Evolutionary conservation across 1,284 basidiomycete species (phyloP).

Genomic region (Cryptococcus sp.): DNA sequence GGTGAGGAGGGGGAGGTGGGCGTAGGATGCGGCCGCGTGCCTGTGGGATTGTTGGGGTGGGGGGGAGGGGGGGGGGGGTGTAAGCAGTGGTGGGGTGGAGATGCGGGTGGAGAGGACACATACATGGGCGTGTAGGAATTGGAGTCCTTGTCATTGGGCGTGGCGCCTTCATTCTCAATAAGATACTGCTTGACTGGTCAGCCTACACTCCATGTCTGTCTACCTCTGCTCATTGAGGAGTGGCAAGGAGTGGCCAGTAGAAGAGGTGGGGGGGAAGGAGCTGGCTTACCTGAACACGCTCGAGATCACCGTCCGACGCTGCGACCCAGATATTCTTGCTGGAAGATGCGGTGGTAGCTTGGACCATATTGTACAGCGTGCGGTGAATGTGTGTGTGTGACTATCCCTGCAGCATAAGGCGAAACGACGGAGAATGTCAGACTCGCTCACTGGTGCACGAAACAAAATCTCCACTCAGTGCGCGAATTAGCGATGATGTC

Average conservation of each 20-base stretch:
- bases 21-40: slow-evolving; percentile 94
- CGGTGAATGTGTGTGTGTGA: no score
- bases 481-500: no score
- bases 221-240: background rate
- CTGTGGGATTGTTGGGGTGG: slow-evolving; percentile 52
- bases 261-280: no score
- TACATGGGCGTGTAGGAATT: slow-evolving; percentile 85
- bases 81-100: background rate
- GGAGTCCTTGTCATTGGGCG: slow-evolving; percentile 70
- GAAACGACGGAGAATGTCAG: no score
- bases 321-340: slow-evolving; percentile 85
- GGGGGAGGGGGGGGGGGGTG: background rate
- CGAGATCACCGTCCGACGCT: slow-evolving; percentile 77
- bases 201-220: background rate
- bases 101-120: slow-evolving; percentile 21
- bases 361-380: slow-evolving; percentile 27
- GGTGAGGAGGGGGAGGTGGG: slow-evolving; percentile 67
- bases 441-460: no score
- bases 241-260: background rate
- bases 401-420: no score
- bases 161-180: slow-evolving; percentile 61
- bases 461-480: no score
- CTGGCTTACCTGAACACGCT: slow-evolving; percentile 49
- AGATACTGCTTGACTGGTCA: no score
- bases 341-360: slow-evolving; percentile 17